These are phyloP conservation scores for Dactylellina leptospora DNA, from an alignment of 2,329 filamentous ascomycete genomes.

Conservation along the genomic window DNA sequence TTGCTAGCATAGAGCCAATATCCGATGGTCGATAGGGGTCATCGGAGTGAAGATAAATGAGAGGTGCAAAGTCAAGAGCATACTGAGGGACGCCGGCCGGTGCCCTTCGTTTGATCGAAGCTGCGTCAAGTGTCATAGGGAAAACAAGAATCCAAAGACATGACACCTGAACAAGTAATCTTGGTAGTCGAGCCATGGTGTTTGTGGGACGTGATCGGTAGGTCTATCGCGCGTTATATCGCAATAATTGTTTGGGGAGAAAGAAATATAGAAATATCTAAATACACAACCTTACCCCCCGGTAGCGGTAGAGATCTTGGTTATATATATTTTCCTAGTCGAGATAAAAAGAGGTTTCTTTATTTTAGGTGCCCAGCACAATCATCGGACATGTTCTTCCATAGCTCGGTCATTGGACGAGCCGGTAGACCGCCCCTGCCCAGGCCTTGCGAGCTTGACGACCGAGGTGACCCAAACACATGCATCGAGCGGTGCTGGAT, in stretches of 20 bases:
- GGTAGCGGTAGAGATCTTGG: neutral
- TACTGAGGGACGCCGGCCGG: conserved; percentile 39
- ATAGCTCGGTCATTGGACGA: no score
- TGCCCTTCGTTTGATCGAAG: conserved; percentile 2
- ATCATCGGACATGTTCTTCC: neutral
- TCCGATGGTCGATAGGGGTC: conserved; percentile 66
- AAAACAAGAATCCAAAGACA: neutral
- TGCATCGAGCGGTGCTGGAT: conserved; percentile 9
- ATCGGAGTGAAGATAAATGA: conserved; percentile 65
- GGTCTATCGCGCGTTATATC: no score
- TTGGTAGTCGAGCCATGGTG: no score
- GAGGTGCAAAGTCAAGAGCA: conserved; percentile 60
- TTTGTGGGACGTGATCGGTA: no score
- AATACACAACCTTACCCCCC: neutral
- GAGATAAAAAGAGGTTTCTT: neutral
- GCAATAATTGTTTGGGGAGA: neutral
- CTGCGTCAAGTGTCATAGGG: conserved; percentile 11
- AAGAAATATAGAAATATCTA: no score
- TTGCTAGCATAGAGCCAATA: conserved; percentile 62
- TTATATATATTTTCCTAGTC: neutral
- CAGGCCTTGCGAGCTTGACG: neutral
- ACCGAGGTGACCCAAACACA: neutral
- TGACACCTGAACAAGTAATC: neutral
- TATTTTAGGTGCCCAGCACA: neutral
- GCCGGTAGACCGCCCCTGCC: neutral